Evolutionary conservation across 78 protist genomes (phyloP).

Genomic region (Chrysochromulina tobinii): DNA sequence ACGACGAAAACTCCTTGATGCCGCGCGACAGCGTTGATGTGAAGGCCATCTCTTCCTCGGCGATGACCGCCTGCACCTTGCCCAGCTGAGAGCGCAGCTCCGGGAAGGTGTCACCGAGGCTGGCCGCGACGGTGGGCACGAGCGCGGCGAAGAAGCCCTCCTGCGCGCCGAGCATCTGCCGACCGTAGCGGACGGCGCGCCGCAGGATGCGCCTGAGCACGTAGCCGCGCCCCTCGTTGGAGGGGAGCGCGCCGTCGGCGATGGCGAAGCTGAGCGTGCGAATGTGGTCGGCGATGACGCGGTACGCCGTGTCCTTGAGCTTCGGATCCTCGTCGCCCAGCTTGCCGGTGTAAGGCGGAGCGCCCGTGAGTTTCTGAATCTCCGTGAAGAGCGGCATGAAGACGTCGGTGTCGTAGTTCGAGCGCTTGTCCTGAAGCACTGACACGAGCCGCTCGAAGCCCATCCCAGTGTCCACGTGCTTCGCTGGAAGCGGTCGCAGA

Average conservation of each 20-base stretch:
- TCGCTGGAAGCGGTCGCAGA: constrained; percentile 79
- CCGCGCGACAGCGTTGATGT: constrained; percentile 65
- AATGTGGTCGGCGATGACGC: constrained; percentile 98
- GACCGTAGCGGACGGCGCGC: constrained; percentile 91
- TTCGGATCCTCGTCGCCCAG: constrained; percentile 81
- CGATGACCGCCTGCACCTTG: constrained; percentile 46
- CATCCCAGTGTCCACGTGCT: constrained; percentile 97
- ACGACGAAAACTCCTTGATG: constrained; percentile 69
- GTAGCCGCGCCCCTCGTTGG: constrained; percentile 80
- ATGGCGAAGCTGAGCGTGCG: constrained; percentile 93
- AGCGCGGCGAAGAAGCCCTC: constrained; percentile 83
- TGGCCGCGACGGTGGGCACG: constrained; percentile 70
- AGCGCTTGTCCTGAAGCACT: constrained; percentile 82
- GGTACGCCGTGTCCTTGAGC: constrained; percentile 93
- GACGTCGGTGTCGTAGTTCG: constrained; percentile 98
- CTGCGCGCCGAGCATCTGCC: constrained; percentile 80
- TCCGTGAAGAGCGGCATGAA: constrained; percentile 86
- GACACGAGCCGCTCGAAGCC: constrained; percentile 93
- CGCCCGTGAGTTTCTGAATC: constrained; percentile 74
- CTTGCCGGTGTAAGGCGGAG: constrained; percentile 31
- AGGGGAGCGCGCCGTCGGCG: constrained; percentile 86
- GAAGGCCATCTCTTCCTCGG: constrained; percentile 87
- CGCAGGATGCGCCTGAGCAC: constrained; percentile 95
- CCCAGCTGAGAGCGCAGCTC: constrained; percentile 65
- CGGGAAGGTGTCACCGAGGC: constrained; percentile 81